These are phyloP conservation scores for Helminthosporium solani DNA, from an alignment of 2,329 filamentous ascomycete genomes.

Conservation along the genomic window DNA sequence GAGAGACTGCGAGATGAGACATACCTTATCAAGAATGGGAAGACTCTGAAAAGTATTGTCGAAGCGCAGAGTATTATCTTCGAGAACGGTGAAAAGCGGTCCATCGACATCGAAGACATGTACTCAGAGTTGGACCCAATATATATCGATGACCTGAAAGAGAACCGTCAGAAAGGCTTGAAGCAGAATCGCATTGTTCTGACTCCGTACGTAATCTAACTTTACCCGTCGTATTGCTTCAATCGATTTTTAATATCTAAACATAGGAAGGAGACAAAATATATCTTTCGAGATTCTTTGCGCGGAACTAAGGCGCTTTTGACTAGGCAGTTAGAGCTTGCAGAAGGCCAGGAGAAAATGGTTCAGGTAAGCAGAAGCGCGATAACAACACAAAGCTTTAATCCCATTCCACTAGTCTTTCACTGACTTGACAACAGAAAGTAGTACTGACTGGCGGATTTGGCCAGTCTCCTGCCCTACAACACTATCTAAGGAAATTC, in stretches of 20 bases:
- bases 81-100: slow-evolving; percentile 13
- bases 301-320: slow-evolving; percentile 14
- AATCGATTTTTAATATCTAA: no score
- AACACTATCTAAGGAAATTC: slow-evolving; percentile 19
- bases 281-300: slow-evolving; percentile 18
- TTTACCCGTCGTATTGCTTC: no score
- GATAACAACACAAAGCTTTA: no score
- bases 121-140: neutral
- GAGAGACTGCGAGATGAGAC: slow-evolving; percentile 20
- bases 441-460: slow-evolving; percentile 38
- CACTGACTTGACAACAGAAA: slow-evolving; percentile 16
- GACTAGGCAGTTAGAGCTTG: slow-evolving; percentile 23
- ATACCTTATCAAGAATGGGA: slow-evolving; percentile 15
- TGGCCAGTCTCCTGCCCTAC: slow-evolving; percentile 28
- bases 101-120: slow-evolving; percentile 1
- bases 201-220: slow-evolving; percentile 4
- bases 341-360: slow-evolving; percentile 14
- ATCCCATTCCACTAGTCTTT: no score
- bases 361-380: no score
- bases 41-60: slow-evolving; percentile 16
- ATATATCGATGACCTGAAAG: slow-evolving; percentile 10
- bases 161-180: neutral
- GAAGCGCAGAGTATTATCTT: slow-evolving; percentile 6
- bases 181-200: slow-evolving; percentile 4
- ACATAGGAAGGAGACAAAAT: no score